Percentiles rank a stretch among this genome's conserved stretches.
These are phyloP conservation scores for Taphrina sp. DNA, from an alignment of 1,139 yeast species.

Conservation along the genomic window DNA sequence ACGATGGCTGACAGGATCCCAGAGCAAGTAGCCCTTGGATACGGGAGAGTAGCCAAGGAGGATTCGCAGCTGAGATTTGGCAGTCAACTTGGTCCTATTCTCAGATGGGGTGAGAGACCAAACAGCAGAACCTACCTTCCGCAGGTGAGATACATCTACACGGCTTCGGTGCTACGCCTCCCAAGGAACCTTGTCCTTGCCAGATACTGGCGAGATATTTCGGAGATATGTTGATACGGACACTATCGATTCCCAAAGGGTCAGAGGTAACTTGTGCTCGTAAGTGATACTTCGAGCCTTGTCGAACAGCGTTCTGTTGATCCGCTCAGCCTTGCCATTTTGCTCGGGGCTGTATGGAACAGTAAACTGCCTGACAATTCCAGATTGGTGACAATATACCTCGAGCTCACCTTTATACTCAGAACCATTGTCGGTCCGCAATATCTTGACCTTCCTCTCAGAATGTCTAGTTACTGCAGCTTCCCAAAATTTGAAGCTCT, in stretches of 20 bases:
- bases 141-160: not conserved
- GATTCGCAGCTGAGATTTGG: not conserved
- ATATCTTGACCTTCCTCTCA: not conserved
- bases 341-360: conserved; percentile 7
- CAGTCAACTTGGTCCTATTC: not conserved
- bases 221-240: not conserved
- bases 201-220: not conserved
- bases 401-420: not conserved
- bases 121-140: not conserved
- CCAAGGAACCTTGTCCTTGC: not conserved
- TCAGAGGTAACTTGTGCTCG: not conserved
- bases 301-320: conserved; percentile 22
- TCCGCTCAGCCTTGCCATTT: conserved; percentile 32
- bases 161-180: not conserved
- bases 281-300: not conserved
- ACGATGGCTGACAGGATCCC: not conserved
- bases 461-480: not conserved
- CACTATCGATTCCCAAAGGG: not conserved
- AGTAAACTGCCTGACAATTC: not conserved
- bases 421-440: not conserved
- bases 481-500: not conserved
- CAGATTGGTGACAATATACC: not conserved
- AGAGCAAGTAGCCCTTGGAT: not conserved
- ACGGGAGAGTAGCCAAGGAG: conserved; percentile 5
- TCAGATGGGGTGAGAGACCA: not conserved